Percentiles rank a stretch among this genome's conserved stretches.
phyloP scores from a whole-genome alignment of 345 rosid species.

The Murraya koenigii region DNA sequence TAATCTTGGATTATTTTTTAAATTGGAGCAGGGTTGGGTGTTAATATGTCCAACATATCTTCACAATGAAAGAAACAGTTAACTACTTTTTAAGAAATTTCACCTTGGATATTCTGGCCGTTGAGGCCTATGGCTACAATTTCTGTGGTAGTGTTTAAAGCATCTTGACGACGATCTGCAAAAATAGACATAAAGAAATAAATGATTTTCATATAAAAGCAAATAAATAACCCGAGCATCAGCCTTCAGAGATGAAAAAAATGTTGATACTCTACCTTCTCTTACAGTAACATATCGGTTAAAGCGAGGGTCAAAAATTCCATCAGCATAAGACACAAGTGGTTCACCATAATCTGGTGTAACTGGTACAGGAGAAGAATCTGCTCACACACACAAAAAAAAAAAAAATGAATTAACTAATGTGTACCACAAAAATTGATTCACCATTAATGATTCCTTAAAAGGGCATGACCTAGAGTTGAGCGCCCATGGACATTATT shows the following conservation, averaged over 20 bases:
- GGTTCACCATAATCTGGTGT: constrained; percentile 83
- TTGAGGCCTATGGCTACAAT: constrained; percentile 50
- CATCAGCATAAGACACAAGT: constrained; percentile 75
- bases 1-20: background rate
- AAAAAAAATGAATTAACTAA: background rate
- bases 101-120: constrained; percentile 56
- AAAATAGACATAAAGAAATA: constrained; percentile 3
- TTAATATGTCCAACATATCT: background rate
- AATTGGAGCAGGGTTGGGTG: background rate
- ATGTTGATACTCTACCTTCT: constrained; percentile 56
- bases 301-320: constrained; percentile 69
- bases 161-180: constrained; percentile 64
- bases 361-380: constrained; percentile 56
- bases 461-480: background rate
- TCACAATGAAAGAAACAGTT: background rate
- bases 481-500: background rate
- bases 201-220: background rate
- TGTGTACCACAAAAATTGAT: background rate
- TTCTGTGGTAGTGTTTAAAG: constrained; percentile 56
- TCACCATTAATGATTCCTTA: too few species aligned
- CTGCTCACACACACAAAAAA: constrained; percentile 29
- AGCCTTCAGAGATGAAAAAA: background rate
- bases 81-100: background rate
- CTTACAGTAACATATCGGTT: constrained; percentile 66
- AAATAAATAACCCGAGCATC: background rate